A percentile compares a stretch with the other conserved stretches of the same genome.
Evolutionary conservation across 495 filamentous ascomycete species (phyloP).

Genomic region (Lasiosphaeris hirsuta): DNA sequence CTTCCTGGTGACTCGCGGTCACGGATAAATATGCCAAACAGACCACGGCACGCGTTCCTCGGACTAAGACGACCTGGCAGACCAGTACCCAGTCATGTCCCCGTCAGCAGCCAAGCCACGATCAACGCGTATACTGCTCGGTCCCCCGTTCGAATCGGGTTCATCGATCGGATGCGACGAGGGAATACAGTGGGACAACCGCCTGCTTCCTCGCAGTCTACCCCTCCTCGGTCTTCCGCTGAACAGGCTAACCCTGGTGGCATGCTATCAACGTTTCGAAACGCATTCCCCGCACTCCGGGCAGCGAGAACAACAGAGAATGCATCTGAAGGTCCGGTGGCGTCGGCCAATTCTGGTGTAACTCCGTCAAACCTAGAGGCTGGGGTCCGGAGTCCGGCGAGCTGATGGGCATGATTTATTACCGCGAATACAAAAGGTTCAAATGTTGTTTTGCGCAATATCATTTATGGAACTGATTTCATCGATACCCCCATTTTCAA

Average conservation of each 20-base stretch:
- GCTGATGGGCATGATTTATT: background rate
- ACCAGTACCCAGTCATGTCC: background rate
- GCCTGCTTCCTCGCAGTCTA: background rate
- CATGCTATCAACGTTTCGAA: conserved; percentile 18
- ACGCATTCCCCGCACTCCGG: conserved; percentile 15
- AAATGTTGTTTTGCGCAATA: background rate
- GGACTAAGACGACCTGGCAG: conserved; percentile 22
- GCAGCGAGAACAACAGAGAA: conserved; percentile 4
- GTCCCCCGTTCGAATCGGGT: background rate
- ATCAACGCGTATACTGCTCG: background rate
- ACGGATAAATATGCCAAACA: conserved; percentile 42
- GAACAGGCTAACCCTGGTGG: background rate
- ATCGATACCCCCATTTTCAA: conserved; percentile 19
- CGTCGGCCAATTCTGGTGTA: conserved; percentile 15
- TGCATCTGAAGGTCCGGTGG: background rate
- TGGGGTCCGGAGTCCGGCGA: conserved; percentile 16
- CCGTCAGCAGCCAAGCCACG: background rate
- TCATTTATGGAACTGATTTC: conserved; percentile 4
- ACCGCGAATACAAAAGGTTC: background rate
- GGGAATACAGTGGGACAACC: background rate
- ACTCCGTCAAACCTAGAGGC: conserved; percentile 38
- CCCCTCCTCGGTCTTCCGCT: background rate
- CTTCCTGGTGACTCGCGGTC: conserved; percentile 24
- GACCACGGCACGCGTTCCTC: conserved; percentile 25
- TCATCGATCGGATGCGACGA: conserved; percentile 5